Evolutionary conservation across 176 grass and related monocot species (phyloP).

Genomic region (Thinopyrum elongatum): DNA sequence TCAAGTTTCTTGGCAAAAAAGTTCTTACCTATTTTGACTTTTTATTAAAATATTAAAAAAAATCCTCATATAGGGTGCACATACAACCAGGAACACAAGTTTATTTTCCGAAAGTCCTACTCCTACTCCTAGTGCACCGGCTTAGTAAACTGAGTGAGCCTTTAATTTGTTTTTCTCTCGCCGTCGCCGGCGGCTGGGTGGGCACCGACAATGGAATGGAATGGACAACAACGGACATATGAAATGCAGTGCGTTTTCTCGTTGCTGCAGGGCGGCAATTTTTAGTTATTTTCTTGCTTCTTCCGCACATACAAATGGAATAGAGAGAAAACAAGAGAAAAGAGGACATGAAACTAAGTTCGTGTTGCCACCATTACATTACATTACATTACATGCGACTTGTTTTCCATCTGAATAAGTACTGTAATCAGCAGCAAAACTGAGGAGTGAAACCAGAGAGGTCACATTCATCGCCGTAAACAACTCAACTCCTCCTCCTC

Average conservation of each 20-base stretch:
- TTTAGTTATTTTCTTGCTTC: background rate
- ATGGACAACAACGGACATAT: background rate
- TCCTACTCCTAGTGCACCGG: background rate
- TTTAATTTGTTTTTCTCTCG: background rate
- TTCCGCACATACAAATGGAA: background rate
- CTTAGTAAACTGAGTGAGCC: slow-evolving; percentile 37
- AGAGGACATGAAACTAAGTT: slow-evolving; percentile 27
- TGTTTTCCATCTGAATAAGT: background rate
- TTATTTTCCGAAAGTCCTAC: no score
- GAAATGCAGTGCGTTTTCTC: background rate
- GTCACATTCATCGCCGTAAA: slow-evolving; percentile 19
- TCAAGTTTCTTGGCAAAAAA: no score
- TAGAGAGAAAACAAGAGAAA: background rate
- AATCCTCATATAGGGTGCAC: no score
- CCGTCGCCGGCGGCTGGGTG: background rate
- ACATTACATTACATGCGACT: background rate
- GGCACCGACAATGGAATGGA: background rate
- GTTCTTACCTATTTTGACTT: no score
- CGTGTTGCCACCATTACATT: background rate
- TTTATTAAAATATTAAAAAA: no score
- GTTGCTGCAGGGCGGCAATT: background rate
- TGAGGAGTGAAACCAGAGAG: background rate
- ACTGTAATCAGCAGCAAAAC: slow-evolving; percentile 18
- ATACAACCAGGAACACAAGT: no score
- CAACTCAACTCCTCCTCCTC: background rate